Base-by-base conservation (phyloP, 2,329 filamentous ascomycete species). In the Cladosporium halotolerans region DNA sequence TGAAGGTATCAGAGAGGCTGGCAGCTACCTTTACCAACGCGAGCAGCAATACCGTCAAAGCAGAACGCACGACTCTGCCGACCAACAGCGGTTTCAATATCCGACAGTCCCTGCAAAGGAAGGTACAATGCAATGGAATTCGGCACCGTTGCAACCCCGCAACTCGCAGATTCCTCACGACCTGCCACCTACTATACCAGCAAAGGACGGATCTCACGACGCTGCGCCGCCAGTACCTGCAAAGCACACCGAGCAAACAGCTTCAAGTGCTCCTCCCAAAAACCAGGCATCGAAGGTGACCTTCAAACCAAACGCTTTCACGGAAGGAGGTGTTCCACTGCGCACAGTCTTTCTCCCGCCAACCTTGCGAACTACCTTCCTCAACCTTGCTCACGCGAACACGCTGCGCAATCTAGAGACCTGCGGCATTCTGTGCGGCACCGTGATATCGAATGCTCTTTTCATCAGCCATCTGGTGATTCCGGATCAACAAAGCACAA, bases 391-490 rank as follows among this genome's bases (percentile, higher is more conserved):
- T 0, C 72, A 80, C 0, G 71, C 80, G 14, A 97, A 99, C 67
- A 99, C 93, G 0, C 74, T 74, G 31, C 77, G 78, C 3, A 95
- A 95, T 34, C 79, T 97, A 14, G 93, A 99, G 72, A 97, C 93
- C 61, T 97, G 93, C 67, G 93, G 92, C 34, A 92, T 99, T 60
- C 79, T 99, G 9, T 95, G 90, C 65, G 93, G 92, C 7, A 92
- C 89, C 1, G 77, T 91, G 1, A 87, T 96, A 64, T 92, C 91
- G 61, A 96, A 96, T 66, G 93, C 93, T 1, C 77, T 99, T 3
- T 97, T 97, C 72, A 84, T 99, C 55, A 89, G 86, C 4, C 84
- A 86, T 53, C 80, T 99, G 4, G 79, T 99, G 19, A 91, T 99
- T 18, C 93, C 93, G 0, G 88, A 95, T 65, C 93, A 99, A 68